Percentiles rank a stretch among this genome's conserved stretches.
Conservation (phyloP, 2,329 filamentous ascomycete species). For the Hymenoscyphus fructigenus region DNA sequence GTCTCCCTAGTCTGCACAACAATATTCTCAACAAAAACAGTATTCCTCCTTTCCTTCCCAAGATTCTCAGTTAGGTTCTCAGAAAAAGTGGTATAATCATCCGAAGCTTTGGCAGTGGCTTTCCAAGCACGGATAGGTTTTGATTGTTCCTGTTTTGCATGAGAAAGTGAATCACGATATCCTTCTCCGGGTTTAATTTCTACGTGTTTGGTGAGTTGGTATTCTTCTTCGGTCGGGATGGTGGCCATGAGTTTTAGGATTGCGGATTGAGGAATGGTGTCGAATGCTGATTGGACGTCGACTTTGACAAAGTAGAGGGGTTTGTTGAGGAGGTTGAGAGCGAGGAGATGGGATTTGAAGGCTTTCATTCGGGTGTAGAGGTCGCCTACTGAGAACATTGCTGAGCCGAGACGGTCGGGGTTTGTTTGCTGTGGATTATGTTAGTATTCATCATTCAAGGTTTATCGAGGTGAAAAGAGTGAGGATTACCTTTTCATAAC, state of each 20-base stretch:
- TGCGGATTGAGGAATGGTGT: conserved; percentile 84
- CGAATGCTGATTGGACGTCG: conserved; percentile 89
- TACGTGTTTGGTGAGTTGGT: conserved; percentile 71
- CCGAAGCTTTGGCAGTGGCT: conserved; percentile 30
- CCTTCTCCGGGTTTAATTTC: conserved; percentile 58
- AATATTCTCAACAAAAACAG: conserved; percentile 74
- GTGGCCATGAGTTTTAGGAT: conserved; percentile 65
- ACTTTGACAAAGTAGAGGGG: conserved; percentile 85
- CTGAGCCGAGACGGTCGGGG: conserved; percentile 67
- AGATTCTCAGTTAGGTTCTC: conserved; percentile 29
- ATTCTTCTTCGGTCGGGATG: conserved; percentile 57
- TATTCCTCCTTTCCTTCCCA: conserved; percentile 50
- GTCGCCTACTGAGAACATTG: conserved; percentile 78
- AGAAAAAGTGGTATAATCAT: conserved; percentile 34
- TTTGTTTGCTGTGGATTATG: conserved; percentile 42
- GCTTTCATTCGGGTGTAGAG: conserved; percentile 70
- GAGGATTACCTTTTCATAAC: conserved; percentile 67
- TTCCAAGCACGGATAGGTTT: conserved; percentile 33
- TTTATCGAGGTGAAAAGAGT: not conserved
- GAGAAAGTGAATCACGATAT: conserved; percentile 10
- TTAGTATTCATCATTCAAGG: conserved; percentile 20
- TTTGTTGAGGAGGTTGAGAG: conserved; percentile 27
- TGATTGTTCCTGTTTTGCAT: not conserved
- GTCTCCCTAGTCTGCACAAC: conserved; percentile 57
- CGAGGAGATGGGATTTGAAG: conserved; percentile 59